These are phyloP conservation scores for Poa annua DNA, from an alignment of 176 grass and related monocot genomes.

Conservation along the genomic window DNA sequence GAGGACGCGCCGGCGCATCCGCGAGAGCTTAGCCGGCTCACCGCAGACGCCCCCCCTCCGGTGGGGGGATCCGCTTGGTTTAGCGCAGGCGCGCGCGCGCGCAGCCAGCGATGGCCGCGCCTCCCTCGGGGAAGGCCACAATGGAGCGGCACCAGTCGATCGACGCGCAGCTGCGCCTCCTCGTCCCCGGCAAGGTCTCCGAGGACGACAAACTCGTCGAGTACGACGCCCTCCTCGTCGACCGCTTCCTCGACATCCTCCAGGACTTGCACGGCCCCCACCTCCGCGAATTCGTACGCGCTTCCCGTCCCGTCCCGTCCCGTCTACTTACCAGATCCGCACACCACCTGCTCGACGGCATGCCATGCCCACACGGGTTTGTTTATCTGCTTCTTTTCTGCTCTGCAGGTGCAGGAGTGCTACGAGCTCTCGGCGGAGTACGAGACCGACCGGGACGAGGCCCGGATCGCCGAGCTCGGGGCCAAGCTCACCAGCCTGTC, in stretches of 20 bases:
- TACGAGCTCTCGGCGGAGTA: slow-evolving; percentile 96
- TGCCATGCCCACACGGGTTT: slow-evolving; percentile 9
- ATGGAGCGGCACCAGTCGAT: slow-evolving; percentile 86
- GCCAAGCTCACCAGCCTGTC: slow-evolving; percentile 70
- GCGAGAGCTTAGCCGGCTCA: background rate
- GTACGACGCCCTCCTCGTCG: slow-evolving; percentile 87
- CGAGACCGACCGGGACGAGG: slow-evolving; percentile 65
- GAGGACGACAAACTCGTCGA: slow-evolving; percentile 94
- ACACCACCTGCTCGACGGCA: background rate
- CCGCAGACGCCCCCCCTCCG: background rate
- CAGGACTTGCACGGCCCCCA: slow-evolving; percentile 72
- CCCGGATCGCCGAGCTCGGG: slow-evolving; percentile 79
- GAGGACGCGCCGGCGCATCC: background rate
- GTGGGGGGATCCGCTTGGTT: slow-evolving; percentile 19
- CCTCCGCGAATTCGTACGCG: slow-evolving; percentile 75
- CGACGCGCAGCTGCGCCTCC: slow-evolving; percentile 83
- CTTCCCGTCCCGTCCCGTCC: background rate
- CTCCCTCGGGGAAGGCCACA: slow-evolving; percentile 37
- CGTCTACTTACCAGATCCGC: slow-evolving; percentile 32
- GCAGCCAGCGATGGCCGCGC: slow-evolving; percentile 7
- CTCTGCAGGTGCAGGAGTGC: slow-evolving; percentile 87
- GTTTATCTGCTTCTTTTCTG: background rate
- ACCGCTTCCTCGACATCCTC: slow-evolving; percentile 92
- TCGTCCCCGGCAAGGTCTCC: slow-evolving; percentile 80
- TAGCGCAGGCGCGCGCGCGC: background rate